These are phyloP conservation scores for Austroboletus novae-zelandiae DNA, from an alignment of 1,284 basidiomycete species.

Conservation along the genomic window DNA sequence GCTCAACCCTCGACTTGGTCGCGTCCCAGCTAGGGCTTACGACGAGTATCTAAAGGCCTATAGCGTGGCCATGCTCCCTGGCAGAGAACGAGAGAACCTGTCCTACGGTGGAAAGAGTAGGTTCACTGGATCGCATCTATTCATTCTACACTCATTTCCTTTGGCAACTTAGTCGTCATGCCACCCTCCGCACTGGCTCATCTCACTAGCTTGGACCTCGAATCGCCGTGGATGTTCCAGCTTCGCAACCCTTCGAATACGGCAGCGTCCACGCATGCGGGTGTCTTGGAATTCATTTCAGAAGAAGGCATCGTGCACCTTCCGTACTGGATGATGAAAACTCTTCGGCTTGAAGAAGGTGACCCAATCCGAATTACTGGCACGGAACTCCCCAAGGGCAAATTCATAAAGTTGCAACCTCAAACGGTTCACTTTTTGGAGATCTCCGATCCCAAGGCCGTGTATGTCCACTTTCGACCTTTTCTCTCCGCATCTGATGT, in stretches of 20 bases:
- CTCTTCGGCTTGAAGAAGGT: conserved; percentile 88
- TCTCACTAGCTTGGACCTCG: conserved; percentile 86
- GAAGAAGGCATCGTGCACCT: conserved; percentile 95
- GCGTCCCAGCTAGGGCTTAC: conserved; percentile 62
- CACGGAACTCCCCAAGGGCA: conserved; percentile 86
- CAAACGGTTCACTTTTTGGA: conserved; percentile 96
- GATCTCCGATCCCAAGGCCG: conserved; percentile 93
- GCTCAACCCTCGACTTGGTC: conserved; percentile 44
- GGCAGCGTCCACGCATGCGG: conserved; percentile 88
- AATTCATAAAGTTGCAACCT: conserved; percentile 95
- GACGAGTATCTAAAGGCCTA: conserved; percentile 85
- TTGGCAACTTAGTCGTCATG: conserved; percentile 80
- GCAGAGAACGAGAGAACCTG: conserved; percentile 80
- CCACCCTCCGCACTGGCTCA: conserved; percentile 92
- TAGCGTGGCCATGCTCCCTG: conserved; percentile 82
- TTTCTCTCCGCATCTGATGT: conserved; percentile 5
- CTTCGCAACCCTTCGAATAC: conserved; percentile 87
- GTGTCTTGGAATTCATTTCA: conserved; percentile 98
- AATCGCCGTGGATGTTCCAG: conserved; percentile 95
- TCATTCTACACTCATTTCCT: conserved; percentile 2
- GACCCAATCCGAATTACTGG: conserved; percentile 94
- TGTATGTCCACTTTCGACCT: conserved; percentile 55
- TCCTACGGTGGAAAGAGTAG: conserved; percentile 97
- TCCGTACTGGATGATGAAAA: conserved; percentile 99
- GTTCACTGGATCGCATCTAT: conserved; percentile 36